Percentiles rank a stretch among this genome's conserved stretches.
These are phyloP conservation scores for Suzukiozyma palmioleophila DNA, from an alignment of 1,139 yeast genomes.

Conservation along the genomic window DNA sequence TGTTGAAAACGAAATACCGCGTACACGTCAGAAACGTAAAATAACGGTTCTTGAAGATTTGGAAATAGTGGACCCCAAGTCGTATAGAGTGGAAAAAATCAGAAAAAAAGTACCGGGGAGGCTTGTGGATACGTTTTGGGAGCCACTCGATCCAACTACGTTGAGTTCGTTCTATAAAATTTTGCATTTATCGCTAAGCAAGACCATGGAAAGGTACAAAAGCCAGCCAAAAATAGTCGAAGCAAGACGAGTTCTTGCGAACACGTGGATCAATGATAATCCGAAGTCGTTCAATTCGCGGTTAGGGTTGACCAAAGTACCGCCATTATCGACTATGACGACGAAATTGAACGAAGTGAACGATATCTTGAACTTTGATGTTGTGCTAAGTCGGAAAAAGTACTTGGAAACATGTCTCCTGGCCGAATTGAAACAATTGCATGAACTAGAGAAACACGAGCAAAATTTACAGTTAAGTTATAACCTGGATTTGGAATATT, in stretches of 20 bases:
- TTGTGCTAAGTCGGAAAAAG: conserved; percentile 24
- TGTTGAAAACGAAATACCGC: not conserved
- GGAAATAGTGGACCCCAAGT: conserved; percentile 12
- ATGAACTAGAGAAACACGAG: conserved; percentile 27
- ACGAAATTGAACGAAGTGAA: conserved; percentile 14
- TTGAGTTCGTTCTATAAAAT: conserved; percentile 24
- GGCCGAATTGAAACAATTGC: conserved; percentile 39
- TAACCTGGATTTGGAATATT: conserved; percentile 31
- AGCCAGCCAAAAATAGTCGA: conserved; percentile 17
- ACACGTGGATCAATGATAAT: conserved; percentile 28
- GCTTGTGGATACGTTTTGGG: conserved; percentile 34
- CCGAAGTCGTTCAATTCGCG: conserved; percentile 30
- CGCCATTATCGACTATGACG: conserved; percentile 22
- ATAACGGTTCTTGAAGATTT: conserved; percentile 2
- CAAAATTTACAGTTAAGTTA: conserved; percentile 19
- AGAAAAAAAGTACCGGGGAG: conserved; percentile 24
- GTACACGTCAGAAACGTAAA: conserved; percentile 1
- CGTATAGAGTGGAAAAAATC: conserved; percentile 13
- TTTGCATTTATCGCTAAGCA: conserved; percentile 26
- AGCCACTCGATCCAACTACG: conserved; percentile 20
- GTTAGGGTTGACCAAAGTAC: conserved; percentile 31
- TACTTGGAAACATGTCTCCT: conserved; percentile 35
- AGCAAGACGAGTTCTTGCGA: conserved; percentile 25
- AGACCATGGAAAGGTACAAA: conserved; percentile 26
- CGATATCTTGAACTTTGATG: conserved; percentile 31